Conservation (phyloP, 2,329 filamentous ascomycete species). For the Cryoendolithus antarcticus region DNA sequence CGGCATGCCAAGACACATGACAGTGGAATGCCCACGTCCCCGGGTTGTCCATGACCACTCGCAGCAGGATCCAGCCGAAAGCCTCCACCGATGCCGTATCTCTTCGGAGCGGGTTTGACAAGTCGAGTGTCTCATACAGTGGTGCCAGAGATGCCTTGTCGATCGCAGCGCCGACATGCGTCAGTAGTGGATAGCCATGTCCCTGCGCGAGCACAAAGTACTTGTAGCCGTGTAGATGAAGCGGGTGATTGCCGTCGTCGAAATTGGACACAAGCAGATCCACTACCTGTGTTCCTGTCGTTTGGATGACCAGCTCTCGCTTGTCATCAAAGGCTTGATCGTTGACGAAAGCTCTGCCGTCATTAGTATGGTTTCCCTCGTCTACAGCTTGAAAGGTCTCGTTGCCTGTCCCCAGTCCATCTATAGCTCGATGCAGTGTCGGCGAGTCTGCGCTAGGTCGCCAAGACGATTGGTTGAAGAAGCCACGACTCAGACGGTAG, state of each 20-base stretch:
- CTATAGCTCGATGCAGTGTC: conserved; percentile 38
- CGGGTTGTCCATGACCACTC: conserved; percentile 45
- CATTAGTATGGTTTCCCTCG: too few relatives aligned
- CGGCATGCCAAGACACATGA: conserved; percentile 47
- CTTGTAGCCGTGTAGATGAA: conserved; percentile 27
- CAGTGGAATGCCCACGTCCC: conserved; percentile 49
- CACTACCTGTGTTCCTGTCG: conserved; percentile 23
- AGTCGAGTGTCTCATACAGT: conserved; percentile 23
- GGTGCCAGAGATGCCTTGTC: conserved; percentile 17
- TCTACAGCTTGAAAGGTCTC: conserved; percentile 12
- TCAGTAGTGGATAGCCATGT: conserved; percentile 21
- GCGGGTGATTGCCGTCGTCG: conserved; percentile 24
- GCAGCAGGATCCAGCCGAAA: conserved; percentile 43
- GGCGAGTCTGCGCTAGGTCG: conserved; percentile 37
- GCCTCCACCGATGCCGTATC: conserved; percentile 43
- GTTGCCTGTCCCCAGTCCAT: conserved; percentile 28
- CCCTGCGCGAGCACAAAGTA: conserved; percentile 25
- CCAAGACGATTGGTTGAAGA: conserved; percentile 46
- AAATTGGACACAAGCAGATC: conserved; percentile 26
- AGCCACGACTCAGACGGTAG: conserved; percentile 46
- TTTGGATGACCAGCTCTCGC: conserved; percentile 26
- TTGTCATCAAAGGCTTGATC: conserved; percentile 17
- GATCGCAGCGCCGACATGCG: conserved; percentile 11
- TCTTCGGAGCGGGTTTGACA: conserved; percentile 34
- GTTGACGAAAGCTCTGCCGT: conserved; percentile 17